Conservation (phyloP, 441 rosid species). For the Eutrema salsugineum region DNA sequence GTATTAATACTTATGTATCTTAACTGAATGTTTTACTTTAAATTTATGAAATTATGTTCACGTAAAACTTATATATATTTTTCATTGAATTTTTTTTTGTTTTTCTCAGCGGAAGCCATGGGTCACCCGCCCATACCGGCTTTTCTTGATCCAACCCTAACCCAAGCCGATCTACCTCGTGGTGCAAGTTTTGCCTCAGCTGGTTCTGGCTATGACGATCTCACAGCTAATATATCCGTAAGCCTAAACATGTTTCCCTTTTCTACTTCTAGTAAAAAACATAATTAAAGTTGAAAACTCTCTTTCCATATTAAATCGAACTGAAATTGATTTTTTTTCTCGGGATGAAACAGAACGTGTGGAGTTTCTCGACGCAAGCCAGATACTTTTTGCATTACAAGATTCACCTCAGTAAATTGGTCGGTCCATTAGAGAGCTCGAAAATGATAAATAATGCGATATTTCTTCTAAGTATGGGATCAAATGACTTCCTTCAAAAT, state of each 20-base stretch:
- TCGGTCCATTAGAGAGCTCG: constrained; percentile 51
- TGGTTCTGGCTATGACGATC: constrained; percentile 82
- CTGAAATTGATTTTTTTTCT: not conserved
- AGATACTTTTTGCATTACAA: constrained; percentile 66
- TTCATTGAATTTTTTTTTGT: not conserved
- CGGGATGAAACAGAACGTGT: constrained; percentile 47
- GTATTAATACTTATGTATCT: not conserved
- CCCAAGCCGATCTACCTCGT: constrained; percentile 41
- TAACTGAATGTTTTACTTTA: not conserved
- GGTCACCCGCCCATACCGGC: constrained; percentile 64
- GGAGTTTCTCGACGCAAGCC: constrained; percentile 55
- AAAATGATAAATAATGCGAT: constrained; percentile 43
- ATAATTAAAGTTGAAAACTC: not conserved
- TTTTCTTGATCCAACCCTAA: constrained; percentile 58
- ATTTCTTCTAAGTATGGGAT: constrained; percentile 67
- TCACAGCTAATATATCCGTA: constrained; percentile 81
- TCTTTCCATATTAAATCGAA: not conserved
- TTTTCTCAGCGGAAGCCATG: constrained; percentile 49
- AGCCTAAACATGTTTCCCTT: constrained; percentile 10
- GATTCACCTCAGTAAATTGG: constrained; percentile 45
- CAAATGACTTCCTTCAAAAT: constrained; percentile 82
- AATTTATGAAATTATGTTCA: not conserved
- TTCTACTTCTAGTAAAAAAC: not conserved
- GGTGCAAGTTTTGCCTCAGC: constrained; percentile 95
- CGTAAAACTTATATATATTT: not conserved